Conservation (phyloP, 805 yeast species). For the Sugiyamaella boreocaroliniensis region DNA sequence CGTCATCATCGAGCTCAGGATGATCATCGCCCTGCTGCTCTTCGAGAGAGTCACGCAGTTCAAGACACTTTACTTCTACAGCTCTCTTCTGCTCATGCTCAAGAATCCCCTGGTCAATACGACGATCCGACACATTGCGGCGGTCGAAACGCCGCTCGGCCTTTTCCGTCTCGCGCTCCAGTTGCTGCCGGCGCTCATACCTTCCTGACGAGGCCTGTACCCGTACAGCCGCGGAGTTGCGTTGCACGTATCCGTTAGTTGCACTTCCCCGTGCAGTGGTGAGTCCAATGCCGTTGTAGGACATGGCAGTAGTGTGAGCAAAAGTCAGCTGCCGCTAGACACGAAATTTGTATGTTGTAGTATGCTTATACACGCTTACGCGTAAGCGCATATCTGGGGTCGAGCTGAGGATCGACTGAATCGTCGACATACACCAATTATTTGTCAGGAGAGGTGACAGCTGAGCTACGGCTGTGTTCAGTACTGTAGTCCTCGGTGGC, state of each 20-base stretch:
- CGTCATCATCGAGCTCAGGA: conserved; percentile 17
- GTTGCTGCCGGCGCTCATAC: conserved; percentile 18
- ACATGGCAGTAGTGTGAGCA: conserved; percentile 17
- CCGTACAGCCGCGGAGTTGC: conserved; percentile 17
- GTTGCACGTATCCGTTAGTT: conserved; percentile 32
- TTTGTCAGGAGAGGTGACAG: neutral
- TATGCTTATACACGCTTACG: neutral
- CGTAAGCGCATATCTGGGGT: too few relatives aligned
- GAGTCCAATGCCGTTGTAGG: conserved; percentile 34
- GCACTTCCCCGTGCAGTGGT: conserved; percentile 30
- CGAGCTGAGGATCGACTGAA: too few relatives aligned
- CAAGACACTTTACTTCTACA: conserved; percentile 25
- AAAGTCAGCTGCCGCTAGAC: neutral
- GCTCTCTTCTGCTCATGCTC: conserved; percentile 26
- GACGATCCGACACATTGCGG: conserved; percentile 15
- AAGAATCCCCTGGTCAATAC: conserved; percentile 22
- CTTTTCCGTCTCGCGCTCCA: conserved; percentile 7
- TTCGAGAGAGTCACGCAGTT: conserved; percentile 24
- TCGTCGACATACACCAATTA: too few relatives aligned
- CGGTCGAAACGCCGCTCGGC: conserved; percentile 6
- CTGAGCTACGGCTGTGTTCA: neutral
- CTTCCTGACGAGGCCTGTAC: conserved; percentile 14
- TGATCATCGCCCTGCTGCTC: conserved; percentile 13
- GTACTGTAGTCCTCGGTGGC: conserved; percentile 10
- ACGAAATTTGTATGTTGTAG: neutral